phyloP scores from a whole-genome alignment of 2,329 filamentous ascomycete species.

The Sporothrix euskadiensis region DNA sequence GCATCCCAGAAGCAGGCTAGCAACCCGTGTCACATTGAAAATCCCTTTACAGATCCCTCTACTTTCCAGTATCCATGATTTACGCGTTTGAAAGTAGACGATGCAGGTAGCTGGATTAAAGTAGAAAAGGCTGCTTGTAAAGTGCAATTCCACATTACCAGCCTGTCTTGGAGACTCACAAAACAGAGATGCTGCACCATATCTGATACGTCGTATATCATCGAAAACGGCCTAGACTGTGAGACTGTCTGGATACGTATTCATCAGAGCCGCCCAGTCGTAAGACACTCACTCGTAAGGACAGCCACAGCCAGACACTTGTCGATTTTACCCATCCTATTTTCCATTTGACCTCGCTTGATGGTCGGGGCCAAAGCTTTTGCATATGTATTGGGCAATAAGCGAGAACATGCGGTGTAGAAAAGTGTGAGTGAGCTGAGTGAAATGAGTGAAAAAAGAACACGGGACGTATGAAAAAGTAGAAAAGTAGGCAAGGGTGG shows the following conservation, averaged over 20 bases:
- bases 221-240: neutral
- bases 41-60: neutral
- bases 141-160: neutral
- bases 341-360: neutral
- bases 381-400: conserved; percentile 5
- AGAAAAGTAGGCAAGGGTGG: neutral
- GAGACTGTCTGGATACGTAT: neutral
- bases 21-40: neutral
- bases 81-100: neutral
- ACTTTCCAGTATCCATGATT: neutral
- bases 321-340: neutral
- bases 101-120: neutral
- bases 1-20: neutral
- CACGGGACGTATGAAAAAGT: neutral
- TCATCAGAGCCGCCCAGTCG: neutral
- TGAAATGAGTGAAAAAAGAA: neutral
- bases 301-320: neutral
- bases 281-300: neutral
- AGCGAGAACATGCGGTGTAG: conserved; percentile 16
- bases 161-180: neutral
- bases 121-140: too few species aligned
- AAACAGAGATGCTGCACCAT: neutral
- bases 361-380: neutral
- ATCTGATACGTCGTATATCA: neutral
- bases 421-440: neutral